A percentile compares a stretch with the other conserved stretches of the same genome.
These are phyloP conservation scores for Hygrophila difformis DNA, from an alignment of 257 asterid genomes.

Conservation along the genomic window DNA sequence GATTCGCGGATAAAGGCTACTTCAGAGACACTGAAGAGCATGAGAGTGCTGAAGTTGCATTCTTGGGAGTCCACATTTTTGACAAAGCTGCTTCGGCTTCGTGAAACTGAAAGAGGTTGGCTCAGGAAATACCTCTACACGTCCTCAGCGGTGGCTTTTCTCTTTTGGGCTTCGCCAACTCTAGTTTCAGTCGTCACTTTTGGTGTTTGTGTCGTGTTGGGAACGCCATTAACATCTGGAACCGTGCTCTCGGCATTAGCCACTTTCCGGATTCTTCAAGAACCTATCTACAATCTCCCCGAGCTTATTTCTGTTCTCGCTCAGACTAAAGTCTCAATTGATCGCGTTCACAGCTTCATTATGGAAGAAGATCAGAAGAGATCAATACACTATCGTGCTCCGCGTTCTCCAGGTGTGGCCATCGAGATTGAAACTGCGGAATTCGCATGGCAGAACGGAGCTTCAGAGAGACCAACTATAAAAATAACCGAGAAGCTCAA, in stretches of 20 bases:
- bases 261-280: slow-evolving; percentile 80
- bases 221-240: slow-evolving; percentile 63
- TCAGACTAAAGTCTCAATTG: slow-evolving; percentile 72
- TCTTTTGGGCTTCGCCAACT: slow-evolving; percentile 91
- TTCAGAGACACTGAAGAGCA: slow-evolving; percentile 67
- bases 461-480: slow-evolving; percentile 35
- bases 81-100: slow-evolving; percentile 39
- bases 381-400: slow-evolving; percentile 16
- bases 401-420: slow-evolving; percentile 29
- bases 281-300: slow-evolving; percentile 81
- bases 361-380: slow-evolving; percentile 48
- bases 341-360: slow-evolving; percentile 47
- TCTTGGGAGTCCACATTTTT: slow-evolving; percentile 69
- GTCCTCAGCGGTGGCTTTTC: slow-evolving; percentile 60
- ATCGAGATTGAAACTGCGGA: slow-evolving; percentile 65
- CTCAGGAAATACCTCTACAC: slow-evolving; percentile 56
- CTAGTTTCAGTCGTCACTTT: slow-evolving; percentile 69
- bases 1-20: slow-evolving; percentile 71
- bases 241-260: slow-evolving; percentile 82
- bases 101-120: slow-evolving; percentile 55
- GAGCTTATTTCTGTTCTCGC: slow-evolving; percentile 71
- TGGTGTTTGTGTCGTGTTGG: slow-evolving; percentile 49
- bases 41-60: slow-evolving; percentile 65
- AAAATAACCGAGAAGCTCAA: slow-evolving; percentile 34
- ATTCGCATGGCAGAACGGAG: slow-evolving; percentile 51